phyloP scores from a whole-genome alignment of 345 rosid species.

The Balakata baccata region DNA sequence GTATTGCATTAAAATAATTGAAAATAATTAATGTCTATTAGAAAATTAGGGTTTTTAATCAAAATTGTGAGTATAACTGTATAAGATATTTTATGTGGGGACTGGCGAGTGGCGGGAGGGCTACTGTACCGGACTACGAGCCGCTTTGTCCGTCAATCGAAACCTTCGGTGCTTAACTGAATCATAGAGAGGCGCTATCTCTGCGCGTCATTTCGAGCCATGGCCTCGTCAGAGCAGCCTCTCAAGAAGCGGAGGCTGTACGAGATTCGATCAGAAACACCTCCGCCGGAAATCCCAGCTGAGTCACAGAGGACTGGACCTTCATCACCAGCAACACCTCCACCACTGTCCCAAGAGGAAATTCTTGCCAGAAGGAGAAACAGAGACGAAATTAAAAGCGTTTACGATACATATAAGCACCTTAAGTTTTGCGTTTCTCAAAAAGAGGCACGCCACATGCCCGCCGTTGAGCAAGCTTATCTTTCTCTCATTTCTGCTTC shows the following conservation, averaged over 20 bases:
- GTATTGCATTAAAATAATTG: too few relatives aligned
- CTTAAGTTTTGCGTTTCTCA: slow-evolving; percentile 59
- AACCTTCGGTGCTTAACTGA: neutral
- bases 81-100: too few relatives aligned
- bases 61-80: too few relatives aligned
- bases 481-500: slow-evolving; percentile 73
- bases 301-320: slow-evolving; percentile 25
- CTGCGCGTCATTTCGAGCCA: slow-evolving; percentile 1
- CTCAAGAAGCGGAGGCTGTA: slow-evolving; percentile 82
- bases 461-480: slow-evolving; percentile 69
- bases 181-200: neutral
- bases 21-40: too few relatives aligned
- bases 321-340: slow-evolving; percentile 57
- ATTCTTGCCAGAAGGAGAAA: slow-evolving; percentile 57
- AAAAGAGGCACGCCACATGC: slow-evolving; percentile 50
- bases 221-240: slow-evolving; percentile 67
- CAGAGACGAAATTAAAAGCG: slow-evolving; percentile 74
- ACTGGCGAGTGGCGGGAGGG: neutral
- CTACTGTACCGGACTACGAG: neutral
- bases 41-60: too few relatives aligned
- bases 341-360: slow-evolving; percentile 61
- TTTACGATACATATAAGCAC: slow-evolving; percentile 73
- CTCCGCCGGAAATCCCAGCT: slow-evolving; percentile 25
- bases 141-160: neutral
- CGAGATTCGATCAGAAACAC: slow-evolving; percentile 41